Conservation (phyloP, 768 basidiomycete species). For the Pleurotus ostreatus region DNA sequence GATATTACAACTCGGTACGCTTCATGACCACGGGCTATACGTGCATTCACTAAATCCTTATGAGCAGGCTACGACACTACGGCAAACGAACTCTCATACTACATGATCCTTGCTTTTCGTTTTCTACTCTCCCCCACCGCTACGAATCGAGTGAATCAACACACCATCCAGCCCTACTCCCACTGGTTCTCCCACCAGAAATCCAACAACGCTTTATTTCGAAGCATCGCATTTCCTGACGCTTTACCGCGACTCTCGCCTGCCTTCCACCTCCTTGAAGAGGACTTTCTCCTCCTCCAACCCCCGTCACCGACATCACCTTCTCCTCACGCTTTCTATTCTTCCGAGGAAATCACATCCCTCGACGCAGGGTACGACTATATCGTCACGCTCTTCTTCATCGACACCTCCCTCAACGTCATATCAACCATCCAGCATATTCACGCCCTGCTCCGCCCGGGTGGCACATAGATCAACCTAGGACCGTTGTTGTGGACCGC, state of each 20-base stretch:
- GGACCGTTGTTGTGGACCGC: constrained; percentile 65
- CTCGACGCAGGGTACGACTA: constrained; percentile 43
- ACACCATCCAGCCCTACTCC: constrained; percentile 54
- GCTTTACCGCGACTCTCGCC: constrained; percentile 44
- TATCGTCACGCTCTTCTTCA: constrained; percentile 64
- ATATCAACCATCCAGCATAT: constrained; percentile 55
- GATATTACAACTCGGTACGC: constrained; percentile 53
- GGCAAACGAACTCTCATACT: constrained; percentile 61
- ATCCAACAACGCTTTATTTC: constrained; percentile 43
- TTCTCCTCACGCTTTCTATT: constrained; percentile 14
- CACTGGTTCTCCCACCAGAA: constrained; percentile 73
- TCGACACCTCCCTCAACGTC: constrained; percentile 57
- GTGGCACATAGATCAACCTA: constrained; percentile 69
- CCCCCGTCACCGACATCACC: constrained; percentile 15
- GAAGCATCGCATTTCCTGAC: constrained; percentile 56
- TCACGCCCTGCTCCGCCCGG: constrained; percentile 49
- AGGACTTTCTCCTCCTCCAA: constrained; percentile 51
- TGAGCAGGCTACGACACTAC: constrained; percentile 48
- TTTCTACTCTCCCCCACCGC: constrained; percentile 49
- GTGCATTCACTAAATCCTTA: constrained; percentile 5
- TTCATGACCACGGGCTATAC: no score
- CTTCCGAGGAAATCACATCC: not conserved
- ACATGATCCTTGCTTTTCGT: constrained; percentile 59
- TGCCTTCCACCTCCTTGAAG: constrained; percentile 43
- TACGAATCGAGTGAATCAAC: constrained; percentile 39